phyloP scores from a whole-genome alignment of 2,329 filamentous ascomycete genomes.

The Onygenales sp. region DNA sequence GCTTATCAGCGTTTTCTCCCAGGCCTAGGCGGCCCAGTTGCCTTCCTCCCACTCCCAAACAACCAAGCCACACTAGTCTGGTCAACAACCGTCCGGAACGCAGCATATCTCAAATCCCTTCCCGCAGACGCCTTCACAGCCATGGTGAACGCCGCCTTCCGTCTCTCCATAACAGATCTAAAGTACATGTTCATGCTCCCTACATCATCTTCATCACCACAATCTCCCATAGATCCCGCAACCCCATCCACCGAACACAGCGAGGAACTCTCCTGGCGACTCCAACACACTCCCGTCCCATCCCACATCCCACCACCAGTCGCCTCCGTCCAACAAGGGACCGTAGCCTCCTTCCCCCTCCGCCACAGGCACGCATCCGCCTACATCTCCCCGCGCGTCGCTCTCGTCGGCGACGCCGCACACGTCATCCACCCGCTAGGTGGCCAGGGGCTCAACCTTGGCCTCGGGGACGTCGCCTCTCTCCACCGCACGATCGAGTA shows the following conservation, averaged over 20 bases:
- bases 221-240: conserved; percentile 7
- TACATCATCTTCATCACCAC: conserved; percentile 18
- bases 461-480: conserved; percentile 77
- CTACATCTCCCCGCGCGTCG: conserved; percentile 83
- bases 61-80: conserved; percentile 81
- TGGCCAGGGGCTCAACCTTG: conserved; percentile 89
- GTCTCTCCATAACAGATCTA: conserved; percentile 68
- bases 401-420: conserved; percentile 86
- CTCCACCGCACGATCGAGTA: conserved; percentile 65
- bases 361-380: conserved; percentile 88
- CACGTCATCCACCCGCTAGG: conserved; percentile 92
- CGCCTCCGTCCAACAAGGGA: conserved; percentile 64
- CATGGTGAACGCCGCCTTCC: conserved; percentile 90
- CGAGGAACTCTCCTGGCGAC: conserved; percentile 77
- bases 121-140: conserved; percentile 64
- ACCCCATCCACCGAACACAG: conserved; percentile 39
- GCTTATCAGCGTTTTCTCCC: conserved; percentile 95
- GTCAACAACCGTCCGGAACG: conserved; percentile 79
- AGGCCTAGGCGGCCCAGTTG: conserved; percentile 66
- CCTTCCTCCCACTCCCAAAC: conserved; percentile 80
- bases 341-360: conserved; percentile 81
- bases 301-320: conserved; percentile 56
- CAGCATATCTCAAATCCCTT: conserved; percentile 68
- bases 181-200: conserved; percentile 66
- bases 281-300: conserved; percentile 55